These are phyloP conservation scores for Mrakia hoshinonis DNA, from an alignment of 768 basidiomycete species.

Conservation along the genomic window DNA sequence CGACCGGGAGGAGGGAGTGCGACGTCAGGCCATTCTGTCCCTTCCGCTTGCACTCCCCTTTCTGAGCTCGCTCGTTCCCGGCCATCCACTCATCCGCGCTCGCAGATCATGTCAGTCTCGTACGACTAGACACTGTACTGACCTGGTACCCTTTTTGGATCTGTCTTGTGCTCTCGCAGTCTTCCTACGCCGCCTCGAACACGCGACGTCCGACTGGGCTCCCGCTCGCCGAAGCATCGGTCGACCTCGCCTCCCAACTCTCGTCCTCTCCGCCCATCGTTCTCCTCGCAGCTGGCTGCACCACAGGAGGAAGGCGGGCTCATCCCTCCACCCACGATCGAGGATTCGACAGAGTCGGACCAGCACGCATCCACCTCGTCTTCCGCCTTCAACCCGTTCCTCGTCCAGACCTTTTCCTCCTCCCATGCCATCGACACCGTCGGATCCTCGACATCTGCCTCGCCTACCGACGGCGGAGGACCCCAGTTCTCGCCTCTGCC, in stretches of 20 bases:
- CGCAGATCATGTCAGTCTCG: not conserved
- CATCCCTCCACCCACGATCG: conserved; percentile 2
- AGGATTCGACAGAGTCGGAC: not conserved
- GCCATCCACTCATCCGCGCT: not conserved
- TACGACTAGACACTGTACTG: no score
- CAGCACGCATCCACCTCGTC: not conserved
- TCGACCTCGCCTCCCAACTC: conserved; percentile 12
- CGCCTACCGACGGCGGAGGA: not conserved
- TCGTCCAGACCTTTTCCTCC: not conserved
- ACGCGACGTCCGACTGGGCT: conserved; percentile 14
- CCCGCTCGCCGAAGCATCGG: not conserved
- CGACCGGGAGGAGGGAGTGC: no score
- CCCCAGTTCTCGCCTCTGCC: not conserved
- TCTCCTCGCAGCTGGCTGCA: conserved; percentile 4
- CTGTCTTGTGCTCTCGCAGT: not conserved
- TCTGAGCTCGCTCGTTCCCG: no score
- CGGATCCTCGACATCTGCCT: not conserved
- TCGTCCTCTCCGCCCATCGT: not conserved
- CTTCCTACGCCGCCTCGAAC: conserved; percentile 23
- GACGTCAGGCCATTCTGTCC: no score
- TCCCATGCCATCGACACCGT: not conserved
- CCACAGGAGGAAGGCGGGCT: conserved; percentile 10
- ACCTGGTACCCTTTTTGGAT: not conserved
- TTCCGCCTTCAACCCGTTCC: not conserved
- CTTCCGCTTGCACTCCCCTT: no score